Evolutionary conservation across 129 eudicot genomes (phyloP).

Genomic region (Apium graveolens): DNA sequence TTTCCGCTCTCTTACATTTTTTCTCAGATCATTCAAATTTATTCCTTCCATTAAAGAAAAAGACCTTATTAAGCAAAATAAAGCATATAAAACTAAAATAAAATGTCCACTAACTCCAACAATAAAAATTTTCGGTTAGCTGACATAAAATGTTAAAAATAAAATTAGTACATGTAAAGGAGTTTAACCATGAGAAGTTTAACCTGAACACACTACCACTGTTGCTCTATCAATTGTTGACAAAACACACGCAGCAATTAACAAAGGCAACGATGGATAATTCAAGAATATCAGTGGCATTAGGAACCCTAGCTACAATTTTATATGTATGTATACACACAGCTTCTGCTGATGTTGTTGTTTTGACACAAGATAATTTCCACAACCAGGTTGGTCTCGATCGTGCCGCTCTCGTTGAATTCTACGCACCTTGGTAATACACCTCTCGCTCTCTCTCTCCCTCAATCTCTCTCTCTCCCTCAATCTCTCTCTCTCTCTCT

Average conservation of each 20-base stretch:
- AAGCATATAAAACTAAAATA: no score
- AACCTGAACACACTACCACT: no score
- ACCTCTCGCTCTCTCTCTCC: background rate
- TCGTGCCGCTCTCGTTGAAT: conserved; percentile 97
- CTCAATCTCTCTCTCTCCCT: background rate
- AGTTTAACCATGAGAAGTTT: background rate
- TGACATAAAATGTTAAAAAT: no score
- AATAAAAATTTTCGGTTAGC: no score
- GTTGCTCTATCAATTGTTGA: no score
- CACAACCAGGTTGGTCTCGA: conserved; percentile 90
- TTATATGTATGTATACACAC: conserved; percentile 29
- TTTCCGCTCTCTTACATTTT: no score
- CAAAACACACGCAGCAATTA: no score
- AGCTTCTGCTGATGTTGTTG: conserved; percentile 67
- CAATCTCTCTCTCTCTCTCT: background rate
- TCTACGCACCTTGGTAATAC: conserved; percentile 93
- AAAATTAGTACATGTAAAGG: background rate
- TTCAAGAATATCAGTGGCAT: conserved; percentile 40
- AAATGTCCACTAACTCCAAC: no score
- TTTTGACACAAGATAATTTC: conserved; percentile 80
- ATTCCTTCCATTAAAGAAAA: no score
- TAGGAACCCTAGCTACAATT: conserved; percentile 32
- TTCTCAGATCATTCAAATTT: no score
- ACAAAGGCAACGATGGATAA: conserved; percentile 17
- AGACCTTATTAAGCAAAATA: no score